Conservation (phyloP, 1,284 basidiomycete species). For the Takashimella tepidaria region DNA sequence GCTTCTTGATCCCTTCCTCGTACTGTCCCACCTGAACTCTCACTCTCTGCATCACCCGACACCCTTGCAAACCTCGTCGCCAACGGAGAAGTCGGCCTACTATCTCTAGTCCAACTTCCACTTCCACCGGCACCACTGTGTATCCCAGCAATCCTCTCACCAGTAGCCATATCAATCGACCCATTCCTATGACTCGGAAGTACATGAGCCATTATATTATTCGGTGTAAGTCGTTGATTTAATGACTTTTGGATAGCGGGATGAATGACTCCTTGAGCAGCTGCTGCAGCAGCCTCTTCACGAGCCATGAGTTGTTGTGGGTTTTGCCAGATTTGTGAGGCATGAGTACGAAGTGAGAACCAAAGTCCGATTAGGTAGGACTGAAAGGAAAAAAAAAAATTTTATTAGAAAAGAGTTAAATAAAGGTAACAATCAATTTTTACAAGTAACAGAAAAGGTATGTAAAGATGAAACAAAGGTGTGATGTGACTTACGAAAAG, state of each 20-base stretch:
- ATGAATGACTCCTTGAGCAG: constrained; percentile 43
- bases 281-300: constrained; percentile 52
- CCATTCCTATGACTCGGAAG: constrained; percentile 39
- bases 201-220: constrained; percentile 47
- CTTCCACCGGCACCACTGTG: not conserved
- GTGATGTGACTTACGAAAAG: constrained; percentile 80
- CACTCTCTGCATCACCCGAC: not conserved
- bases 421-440: too few species aligned
- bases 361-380: constrained; percentile 96
- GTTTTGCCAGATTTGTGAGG: constrained; percentile 99
- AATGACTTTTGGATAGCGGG: constrained; percentile 60
- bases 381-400: constrained; percentile 48
- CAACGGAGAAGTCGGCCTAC: not conserved
- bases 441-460: not conserved
- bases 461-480: constrained; percentile 10
- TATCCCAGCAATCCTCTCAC: too few species aligned
- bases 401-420: not conserved
- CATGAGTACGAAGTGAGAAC: constrained; percentile 98
- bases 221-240: constrained; percentile 61
- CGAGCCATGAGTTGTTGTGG: constrained; percentile 76
- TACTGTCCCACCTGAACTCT: not conserved
- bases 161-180: not conserved
- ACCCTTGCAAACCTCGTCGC: not conserved
- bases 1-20: too few species aligned
- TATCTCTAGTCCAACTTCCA: not conserved